A percentile compares a stretch with the other conserved stretches of the same genome.
Conservation (phyloP, 495 filamentous ascomycete species). For the Cryomyces minteri region DNA sequence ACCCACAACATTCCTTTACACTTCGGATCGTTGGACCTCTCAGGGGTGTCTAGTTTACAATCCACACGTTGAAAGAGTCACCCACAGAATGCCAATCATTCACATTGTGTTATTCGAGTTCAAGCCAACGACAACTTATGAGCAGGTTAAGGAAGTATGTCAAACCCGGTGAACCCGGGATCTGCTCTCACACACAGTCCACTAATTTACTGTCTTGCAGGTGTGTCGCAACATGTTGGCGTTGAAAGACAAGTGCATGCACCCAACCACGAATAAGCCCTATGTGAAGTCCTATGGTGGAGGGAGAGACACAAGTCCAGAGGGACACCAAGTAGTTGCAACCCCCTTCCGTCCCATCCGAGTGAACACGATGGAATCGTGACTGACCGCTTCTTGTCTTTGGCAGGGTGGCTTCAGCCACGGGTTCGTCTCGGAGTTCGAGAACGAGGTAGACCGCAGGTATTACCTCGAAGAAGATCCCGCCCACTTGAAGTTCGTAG, state of each 20-base stretch:
- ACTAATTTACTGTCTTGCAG: constrained; percentile 9
- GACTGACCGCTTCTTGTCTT: neutral
- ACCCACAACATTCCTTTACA: too few relatives aligned
- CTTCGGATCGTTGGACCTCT: too few relatives aligned
- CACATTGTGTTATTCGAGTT: constrained; percentile 46
- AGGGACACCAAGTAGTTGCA: constrained; percentile 38
- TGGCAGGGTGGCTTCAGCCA: constrained; percentile 37
- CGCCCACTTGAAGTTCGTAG: constrained; percentile 19
- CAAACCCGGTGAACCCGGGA: neutral
- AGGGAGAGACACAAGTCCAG: constrained; percentile 43
- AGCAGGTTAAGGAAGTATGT: constrained; percentile 32
- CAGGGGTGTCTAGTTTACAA: too few relatives aligned
- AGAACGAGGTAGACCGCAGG: constrained; percentile 20
- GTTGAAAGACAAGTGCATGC: constrained; percentile 24
- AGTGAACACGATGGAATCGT: neutral
- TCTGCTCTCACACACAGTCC: neutral
- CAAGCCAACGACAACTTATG: constrained; percentile 25
- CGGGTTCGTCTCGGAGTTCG: constrained; percentile 44
- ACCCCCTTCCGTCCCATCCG: neutral
- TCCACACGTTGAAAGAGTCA: too few relatives aligned
- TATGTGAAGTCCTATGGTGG: constrained; percentile 43
- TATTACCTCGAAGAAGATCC: constrained; percentile 24
- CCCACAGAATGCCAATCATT: constrained; percentile 29
- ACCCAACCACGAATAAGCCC: constrained; percentile 26
- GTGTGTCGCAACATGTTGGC: constrained; percentile 22